phyloP scores from a whole-genome alignment of 441 rosid species.

The Raphanus hybrid region DNA sequence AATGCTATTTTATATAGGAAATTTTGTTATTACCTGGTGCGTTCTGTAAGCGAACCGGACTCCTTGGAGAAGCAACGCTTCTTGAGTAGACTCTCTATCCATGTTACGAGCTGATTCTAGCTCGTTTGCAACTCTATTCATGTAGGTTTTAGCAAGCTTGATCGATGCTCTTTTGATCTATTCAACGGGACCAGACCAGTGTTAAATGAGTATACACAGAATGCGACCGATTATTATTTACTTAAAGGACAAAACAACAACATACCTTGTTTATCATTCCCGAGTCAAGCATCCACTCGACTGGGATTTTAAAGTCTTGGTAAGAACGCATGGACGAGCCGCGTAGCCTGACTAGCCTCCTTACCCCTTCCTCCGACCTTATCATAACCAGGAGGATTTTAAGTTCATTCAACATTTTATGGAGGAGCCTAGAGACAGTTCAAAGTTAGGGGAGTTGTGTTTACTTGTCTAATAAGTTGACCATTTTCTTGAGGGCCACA shows the following conservation, averaged over 20 bases:
- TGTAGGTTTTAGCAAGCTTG: constrained; percentile 78
- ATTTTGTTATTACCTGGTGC: constrained; percentile 66
- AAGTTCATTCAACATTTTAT: constrained; percentile 23
- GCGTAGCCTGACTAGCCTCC: constrained; percentile 65
- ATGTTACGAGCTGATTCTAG: constrained; percentile 62
- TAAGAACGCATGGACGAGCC: constrained; percentile 61
- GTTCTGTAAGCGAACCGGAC: constrained; percentile 81
- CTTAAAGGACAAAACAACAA: background rate
- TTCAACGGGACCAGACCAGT: constrained; percentile 28
- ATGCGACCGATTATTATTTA: background rate
- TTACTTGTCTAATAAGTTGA: constrained; percentile 80
- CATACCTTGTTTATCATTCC: constrained; percentile 71
- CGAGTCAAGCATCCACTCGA: constrained; percentile 89
- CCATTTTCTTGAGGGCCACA: constrained; percentile 83
- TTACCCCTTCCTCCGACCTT: constrained; percentile 82
- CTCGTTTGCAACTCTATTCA: constrained; percentile 82
- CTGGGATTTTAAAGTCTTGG: constrained; percentile 74
- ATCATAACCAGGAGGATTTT: constrained; percentile 14
- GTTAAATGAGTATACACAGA: background rate
- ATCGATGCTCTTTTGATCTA: constrained; percentile 78
- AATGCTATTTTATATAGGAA: background rate
- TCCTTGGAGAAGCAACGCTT: constrained; percentile 83
- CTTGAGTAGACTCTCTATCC: constrained; percentile 72
- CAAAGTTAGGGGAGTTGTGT: constrained; percentile 18
- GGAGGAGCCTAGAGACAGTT: background rate